Percentiles rank a stretch among this genome's conserved stretches.
These are phyloP conservation scores for Kwoniella mangroviensis DNA, from an alignment of 768 basidiomycete genomes.

Conservation along the genomic window DNA sequence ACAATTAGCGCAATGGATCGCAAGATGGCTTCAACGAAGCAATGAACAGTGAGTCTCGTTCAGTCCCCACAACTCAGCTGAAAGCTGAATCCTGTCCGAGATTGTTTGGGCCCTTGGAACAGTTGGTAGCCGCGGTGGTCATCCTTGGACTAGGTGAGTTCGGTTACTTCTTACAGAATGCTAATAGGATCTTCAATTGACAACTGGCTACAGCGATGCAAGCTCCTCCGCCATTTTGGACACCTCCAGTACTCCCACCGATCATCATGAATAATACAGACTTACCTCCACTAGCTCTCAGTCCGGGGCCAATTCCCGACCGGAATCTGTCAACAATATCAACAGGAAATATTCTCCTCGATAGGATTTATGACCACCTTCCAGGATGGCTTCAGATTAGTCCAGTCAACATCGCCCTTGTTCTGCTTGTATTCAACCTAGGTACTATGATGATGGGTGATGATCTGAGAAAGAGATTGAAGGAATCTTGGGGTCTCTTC, in stretches of 20 bases:
- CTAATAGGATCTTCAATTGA: too few species aligned
- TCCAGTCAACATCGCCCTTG: conserved; percentile 18
- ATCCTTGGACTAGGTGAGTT: conserved; percentile 40
- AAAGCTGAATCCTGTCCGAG: conserved; percentile 13
- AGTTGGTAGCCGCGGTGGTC: conserved; percentile 37
- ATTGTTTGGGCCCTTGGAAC: conserved; percentile 49
- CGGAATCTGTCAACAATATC: neutral
- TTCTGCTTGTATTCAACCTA: conserved; percentile 33
- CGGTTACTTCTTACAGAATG: too few species aligned
- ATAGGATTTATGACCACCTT: neutral
- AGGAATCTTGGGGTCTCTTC: conserved; percentile 36
- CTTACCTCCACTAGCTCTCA: neutral
- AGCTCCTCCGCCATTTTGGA: conserved; percentile 18
- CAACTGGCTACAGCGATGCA: conserved; percentile 19
- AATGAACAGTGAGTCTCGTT: conserved; percentile 20
- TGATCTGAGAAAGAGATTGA: conserved; percentile 26
- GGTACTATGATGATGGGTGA: conserved; percentile 16
- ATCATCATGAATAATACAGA: conserved; percentile 6
- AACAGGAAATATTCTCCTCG: neutral
- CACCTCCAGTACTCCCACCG: neutral
- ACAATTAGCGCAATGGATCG: conserved; percentile 11
- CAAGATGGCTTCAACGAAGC: conserved; percentile 21
- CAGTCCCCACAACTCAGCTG: neutral
- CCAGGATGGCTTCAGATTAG: conserved; percentile 10
- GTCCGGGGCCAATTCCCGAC: neutral